Evolutionary conservation across 2,329 filamentous ascomycete genomes (phyloP).

Genomic region (Elsinoe arachidis): DNA sequence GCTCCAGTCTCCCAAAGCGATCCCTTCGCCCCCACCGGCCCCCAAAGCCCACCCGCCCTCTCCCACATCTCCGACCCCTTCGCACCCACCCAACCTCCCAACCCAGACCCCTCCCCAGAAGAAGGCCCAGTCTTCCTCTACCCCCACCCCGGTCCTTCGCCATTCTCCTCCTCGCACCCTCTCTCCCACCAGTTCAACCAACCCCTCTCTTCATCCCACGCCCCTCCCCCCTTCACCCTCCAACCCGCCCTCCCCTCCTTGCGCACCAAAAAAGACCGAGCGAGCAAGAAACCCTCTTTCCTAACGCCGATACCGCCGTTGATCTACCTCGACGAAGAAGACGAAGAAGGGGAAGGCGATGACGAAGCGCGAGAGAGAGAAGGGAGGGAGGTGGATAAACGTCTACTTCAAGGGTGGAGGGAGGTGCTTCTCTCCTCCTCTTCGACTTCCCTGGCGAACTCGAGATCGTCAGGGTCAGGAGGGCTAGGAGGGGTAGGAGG

Average conservation of each 20-base stretch:
- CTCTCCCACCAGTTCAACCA: too few species aligned
- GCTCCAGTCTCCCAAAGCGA: not conserved
- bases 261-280: not conserved
- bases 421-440: not conserved
- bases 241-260: not conserved
- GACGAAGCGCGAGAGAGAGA: not conserved
- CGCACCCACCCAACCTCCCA: not conserved
- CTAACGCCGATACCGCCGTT: not conserved
- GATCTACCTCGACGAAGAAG: not conserved
- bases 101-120: not conserved
- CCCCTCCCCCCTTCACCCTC: not conserved
- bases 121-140: not conserved
- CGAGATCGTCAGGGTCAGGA: not conserved
- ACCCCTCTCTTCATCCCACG: not conserved
- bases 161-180: not conserved
- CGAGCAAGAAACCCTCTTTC: not conserved
- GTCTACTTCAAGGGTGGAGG: not conserved
- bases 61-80: not conserved
- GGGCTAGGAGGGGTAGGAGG: not conserved
- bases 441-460: too few species aligned
- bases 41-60: not conserved
- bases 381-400: slow-evolving; percentile 1
- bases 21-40: not conserved
- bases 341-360: not conserved
- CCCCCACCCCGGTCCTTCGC: not conserved